Base-by-base conservation (phyloP, 2,329 filamentous ascomycete genomes). In the Elsinoe arachidis region DNA sequence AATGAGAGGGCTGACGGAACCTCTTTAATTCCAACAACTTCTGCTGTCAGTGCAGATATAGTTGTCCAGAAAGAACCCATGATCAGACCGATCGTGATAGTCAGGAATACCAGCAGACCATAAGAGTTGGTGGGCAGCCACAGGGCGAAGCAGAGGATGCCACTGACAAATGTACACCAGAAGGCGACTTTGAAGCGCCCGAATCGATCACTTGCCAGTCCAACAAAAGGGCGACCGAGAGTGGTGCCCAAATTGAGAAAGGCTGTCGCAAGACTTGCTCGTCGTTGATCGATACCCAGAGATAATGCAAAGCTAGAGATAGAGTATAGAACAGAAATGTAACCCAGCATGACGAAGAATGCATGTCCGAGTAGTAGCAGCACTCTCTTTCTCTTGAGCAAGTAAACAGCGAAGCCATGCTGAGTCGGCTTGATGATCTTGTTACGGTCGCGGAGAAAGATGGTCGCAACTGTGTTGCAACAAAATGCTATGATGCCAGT, bases 41-140 rank as follows among this genome's bases (percentile, higher is more conserved):
- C 72, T 15, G 70, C 72, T 38, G 68, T 70, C 0, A 76, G 63
- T 5, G 72, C 72, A 6, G 68, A 69, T 54, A 75, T 69, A 10
- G 72, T 71, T 68, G 74, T 74, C 76, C 77, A 80, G 60, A 77
- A 78, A 0, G 74, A 70, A 0, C 78, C 77, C 26, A 76, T 63
- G 6, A 75, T 72, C 5, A 72, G 71, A 2, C 78, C 78, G 55
- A 67, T 66, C 0, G 76, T 33, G 7, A 79, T 60, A 0, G 71
- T 70, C 58, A 77, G 78, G 56, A 78, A 68, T 1, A 76, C 62
- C 1, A 73, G 64, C 7, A 76, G 61, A 1, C 69, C 76, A 55
- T 70, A 78, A 5, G 65, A 69, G 1, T 64, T 69, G 2, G 74
- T 72, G 2, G 74, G 74, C 1, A 77, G 66, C 78, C 78, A 80